These are phyloP conservation scores for Leccinum longicurvipes DNA, from an alignment of 768 basidiomycete genomes.

Conservation along the genomic window DNA sequence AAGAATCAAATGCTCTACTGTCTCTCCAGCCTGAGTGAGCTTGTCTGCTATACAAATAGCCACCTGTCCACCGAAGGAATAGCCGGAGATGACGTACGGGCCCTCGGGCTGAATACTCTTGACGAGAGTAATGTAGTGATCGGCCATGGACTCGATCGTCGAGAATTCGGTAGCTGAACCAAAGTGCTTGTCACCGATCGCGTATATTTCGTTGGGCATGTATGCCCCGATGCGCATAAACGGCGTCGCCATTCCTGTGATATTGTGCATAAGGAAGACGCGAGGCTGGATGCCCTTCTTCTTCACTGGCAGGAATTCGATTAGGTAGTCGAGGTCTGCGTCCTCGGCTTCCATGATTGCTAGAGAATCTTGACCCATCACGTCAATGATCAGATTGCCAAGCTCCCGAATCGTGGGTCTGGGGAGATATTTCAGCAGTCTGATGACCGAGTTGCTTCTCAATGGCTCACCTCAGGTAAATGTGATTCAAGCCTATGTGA, in stretches of 20 bases:
- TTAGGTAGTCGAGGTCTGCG: constrained; percentile 26
- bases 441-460: not conserved
- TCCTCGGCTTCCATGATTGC: constrained; percentile 32
- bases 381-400: constrained; percentile 24
- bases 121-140: constrained; percentile 31
- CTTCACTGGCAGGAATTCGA: constrained; percentile 30
- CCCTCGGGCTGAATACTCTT: constrained; percentile 24
- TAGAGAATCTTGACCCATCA: constrained; percentile 27
- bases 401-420: constrained; percentile 29
- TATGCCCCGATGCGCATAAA: constrained; percentile 32
- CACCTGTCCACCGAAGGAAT: constrained; percentile 31
- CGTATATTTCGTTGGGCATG: constrained; percentile 33
- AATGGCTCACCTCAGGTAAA: constrained; percentile 25
- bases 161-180: constrained; percentile 29
- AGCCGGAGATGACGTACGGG: constrained; percentile 26
- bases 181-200: constrained; percentile 31
- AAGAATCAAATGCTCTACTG: constrained; percentile 25
- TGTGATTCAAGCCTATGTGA: constrained; percentile 29
- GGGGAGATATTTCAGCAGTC: not conserved
- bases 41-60: constrained; percentile 28
- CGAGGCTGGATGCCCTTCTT: constrained; percentile 29
- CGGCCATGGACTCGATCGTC: constrained; percentile 29
- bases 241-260: constrained; percentile 32
- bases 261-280: constrained; percentile 30
- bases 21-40: constrained; percentile 21